Evolutionary conservation across 495 filamentous ascomycete species (phyloP), one percentile per base, ranked within the genome.

Genomic region (Barbatosphaeria neglecta): DNA sequence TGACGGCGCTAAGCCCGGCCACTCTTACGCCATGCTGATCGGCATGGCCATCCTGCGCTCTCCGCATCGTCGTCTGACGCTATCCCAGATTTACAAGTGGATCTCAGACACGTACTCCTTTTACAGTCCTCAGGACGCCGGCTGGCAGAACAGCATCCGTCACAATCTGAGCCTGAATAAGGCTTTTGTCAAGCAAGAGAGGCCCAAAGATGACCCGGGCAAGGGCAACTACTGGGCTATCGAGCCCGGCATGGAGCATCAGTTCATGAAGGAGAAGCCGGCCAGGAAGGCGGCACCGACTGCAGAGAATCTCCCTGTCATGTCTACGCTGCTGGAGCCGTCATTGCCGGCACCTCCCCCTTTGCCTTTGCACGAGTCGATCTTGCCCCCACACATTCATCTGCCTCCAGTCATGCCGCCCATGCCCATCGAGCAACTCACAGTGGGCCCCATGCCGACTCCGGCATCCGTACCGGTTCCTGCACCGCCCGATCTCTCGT

Each of bases 171-270:
- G 87, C 56, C 71, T 97, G 19, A 95, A 95, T 68, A 96, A 96
- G 62, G 84, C 84, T n/a, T 97, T 98, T 51, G 80, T 90, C 51
- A 97, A 96, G 63, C 84, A 93, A 59, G 88, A 95, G 63, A 76
- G 90, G 44, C 92, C 92, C 19, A 97, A 97, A 67, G 90, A 95
- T 65, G 92, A 98, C 58, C 88, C 90, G 1, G 92, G 92, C 45
- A 97, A 97, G 65, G 92, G 92, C n/a, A 89, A 95, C 63, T 97
- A 98, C 64, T 98, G 92, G 92, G 77, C 79, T 15, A 94, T 98
- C 55, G 78, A 87, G 55, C 73, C 78, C n/a, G 92, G 92, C 0
- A 82, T 83, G 64, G 92, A 98, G 61, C 68, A 78, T 18, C 81
- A 89, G 46, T 96, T 93, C 59, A 72, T 93, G 62, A 90, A 88